Evolutionary conservation across 306 rosid genomes (phyloP).

Genomic region (Casuarina cunninghamiana): DNA sequence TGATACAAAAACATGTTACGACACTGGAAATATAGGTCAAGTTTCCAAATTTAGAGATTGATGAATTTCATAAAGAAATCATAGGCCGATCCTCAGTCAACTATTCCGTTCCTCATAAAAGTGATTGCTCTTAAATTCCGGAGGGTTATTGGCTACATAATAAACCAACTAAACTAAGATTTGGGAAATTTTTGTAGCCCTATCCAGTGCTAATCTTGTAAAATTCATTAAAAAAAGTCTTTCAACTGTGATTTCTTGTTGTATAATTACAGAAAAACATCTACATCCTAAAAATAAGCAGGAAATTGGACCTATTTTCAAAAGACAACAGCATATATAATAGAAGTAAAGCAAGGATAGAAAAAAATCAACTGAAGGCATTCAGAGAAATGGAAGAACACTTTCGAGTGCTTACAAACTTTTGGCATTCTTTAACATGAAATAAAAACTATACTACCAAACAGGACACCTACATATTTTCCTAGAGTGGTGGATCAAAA

Average conservation of each 20-base stretch:
- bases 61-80: background rate
- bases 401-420: background rate
- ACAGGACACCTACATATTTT: background rate
- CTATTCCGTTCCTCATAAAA: background rate
- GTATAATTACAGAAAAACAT: too few relatives aligned
- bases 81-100: background rate
- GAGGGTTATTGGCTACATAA: constrained; percentile 14
- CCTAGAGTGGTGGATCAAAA: background rate
- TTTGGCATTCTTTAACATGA: background rate
- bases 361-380: too few relatives aligned
- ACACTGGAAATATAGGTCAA: background rate
- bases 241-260: background rate
- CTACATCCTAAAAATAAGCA: too few relatives aligned
- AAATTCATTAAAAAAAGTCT: background rate
- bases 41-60: background rate
- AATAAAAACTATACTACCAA: background rate
- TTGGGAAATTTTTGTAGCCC: constrained; percentile 9
- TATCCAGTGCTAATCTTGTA: constrained; percentile 7
- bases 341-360: too few relatives aligned
- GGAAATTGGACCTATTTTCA: too few relatives aligned
- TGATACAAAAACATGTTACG: background rate
- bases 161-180: constrained; percentile 1
- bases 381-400: background rate
- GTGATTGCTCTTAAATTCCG: constrained; percentile 6
- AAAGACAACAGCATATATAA: too few relatives aligned